These are phyloP conservation scores for Hyparrhenia diplandra DNA, from an alignment of 176 grass and related monocot species.

Conservation along the genomic window DNA sequence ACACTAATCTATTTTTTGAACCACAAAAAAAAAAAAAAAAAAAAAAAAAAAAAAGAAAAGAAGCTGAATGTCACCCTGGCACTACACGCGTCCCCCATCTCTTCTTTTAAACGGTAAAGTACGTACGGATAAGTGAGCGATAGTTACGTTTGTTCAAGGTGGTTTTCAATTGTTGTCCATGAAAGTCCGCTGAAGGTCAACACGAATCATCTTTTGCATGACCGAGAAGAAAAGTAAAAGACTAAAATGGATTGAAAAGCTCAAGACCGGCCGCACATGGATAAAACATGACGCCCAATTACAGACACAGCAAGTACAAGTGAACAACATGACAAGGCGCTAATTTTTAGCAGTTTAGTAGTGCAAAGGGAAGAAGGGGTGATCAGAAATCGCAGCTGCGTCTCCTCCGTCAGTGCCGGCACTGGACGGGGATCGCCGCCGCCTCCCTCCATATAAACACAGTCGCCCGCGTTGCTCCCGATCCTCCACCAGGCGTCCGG, in stretches of 20 bases:
- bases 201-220: neutral
- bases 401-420: slow-evolving; percentile 25
- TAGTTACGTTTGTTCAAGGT: neutral
- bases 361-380: neutral
- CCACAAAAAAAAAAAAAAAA: neutral
- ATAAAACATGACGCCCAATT: neutral
- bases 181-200: neutral
- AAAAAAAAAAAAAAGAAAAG: too few species aligned
- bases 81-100: neutral
- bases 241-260: slow-evolving; percentile 46
- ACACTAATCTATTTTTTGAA: too few species aligned
- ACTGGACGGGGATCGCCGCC: neutral
- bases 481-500: neutral
- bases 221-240: slow-evolving; percentile 29
- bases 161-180: neutral
- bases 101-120: neutral
- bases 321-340: neutral
- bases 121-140: neutral
- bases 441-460: slow-evolving; percentile 4
- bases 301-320: neutral
- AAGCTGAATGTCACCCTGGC: neutral
- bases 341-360: slow-evolving; percentile 26
- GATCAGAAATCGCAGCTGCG: slow-evolving; percentile 25
- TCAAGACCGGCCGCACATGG: neutral
- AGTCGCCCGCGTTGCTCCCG: neutral